Conservation (phyloP, 352 stramenopile genomes). For the Aphanomyces euteiches region DNA sequence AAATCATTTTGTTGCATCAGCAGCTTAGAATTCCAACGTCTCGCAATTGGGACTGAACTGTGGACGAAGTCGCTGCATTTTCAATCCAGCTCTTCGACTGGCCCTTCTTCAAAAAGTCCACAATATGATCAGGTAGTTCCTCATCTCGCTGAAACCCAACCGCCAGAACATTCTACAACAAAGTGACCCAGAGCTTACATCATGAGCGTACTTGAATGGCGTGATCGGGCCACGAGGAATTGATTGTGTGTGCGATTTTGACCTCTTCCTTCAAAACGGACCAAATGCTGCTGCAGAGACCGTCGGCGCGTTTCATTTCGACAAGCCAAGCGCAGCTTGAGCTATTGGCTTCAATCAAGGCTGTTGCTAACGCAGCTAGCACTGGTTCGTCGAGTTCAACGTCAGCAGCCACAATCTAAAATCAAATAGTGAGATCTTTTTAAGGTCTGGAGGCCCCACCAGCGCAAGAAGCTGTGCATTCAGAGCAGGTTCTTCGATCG, state of each 20-base stretch:
- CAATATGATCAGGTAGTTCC: not conserved
- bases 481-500: constrained; percentile 6
- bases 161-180: constrained; percentile 5
- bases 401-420: constrained; percentile 3
- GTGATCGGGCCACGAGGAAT: not conserved
- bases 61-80: not conserved
- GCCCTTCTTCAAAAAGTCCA: not conserved
- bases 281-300: constrained; percentile 5
- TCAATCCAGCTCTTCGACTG: not conserved
- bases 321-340: constrained; percentile 4
- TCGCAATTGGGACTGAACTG: no score
- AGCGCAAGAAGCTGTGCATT: not conserved
- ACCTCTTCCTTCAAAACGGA: not conserved
- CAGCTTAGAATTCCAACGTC: no score
- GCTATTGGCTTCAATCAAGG: not conserved
- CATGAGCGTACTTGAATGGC: not conserved
- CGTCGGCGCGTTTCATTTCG: not conserved
- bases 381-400: constrained; percentile 6
- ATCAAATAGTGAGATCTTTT: not conserved
- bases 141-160: not conserved
- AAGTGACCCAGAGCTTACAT: not conserved
- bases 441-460: not conserved
- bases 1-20: no score
- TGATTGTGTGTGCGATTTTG: not conserved
- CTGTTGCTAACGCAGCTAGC: not conserved